These are phyloP conservation scores for Punica granatum DNA, from an alignment of 345 rosid genomes.

Conservation along the genomic window DNA sequence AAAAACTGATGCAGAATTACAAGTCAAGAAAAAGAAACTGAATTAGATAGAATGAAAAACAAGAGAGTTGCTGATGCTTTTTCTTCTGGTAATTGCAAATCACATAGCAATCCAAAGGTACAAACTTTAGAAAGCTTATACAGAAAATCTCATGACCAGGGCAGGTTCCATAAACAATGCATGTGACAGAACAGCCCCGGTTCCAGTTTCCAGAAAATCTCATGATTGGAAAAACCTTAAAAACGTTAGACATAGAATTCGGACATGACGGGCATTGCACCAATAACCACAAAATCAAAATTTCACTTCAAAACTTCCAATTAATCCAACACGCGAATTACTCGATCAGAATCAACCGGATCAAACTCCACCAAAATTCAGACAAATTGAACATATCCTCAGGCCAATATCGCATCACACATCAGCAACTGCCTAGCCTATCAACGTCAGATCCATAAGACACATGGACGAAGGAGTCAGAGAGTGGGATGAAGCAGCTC, in stretches of 20 bases:
- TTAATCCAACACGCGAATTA: background rate
- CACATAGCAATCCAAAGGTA: background rate
- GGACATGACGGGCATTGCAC: background rate
- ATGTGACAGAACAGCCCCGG: background rate
- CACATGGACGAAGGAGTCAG: background rate
- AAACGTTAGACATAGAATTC: too few species aligned
- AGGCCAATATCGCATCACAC: background rate
- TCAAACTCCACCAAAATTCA: background rate
- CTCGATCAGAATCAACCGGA: background rate
- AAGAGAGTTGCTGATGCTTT: background rate
- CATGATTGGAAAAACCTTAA: too few species aligned
- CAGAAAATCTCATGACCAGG: background rate
- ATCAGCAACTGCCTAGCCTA: background rate
- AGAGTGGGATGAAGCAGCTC: background rate
- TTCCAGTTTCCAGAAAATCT: too few species aligned
- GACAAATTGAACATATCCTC: background rate
- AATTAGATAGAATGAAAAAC: background rate
- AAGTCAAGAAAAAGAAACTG: background rate
- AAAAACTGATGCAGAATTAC: background rate
- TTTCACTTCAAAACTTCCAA: background rate
- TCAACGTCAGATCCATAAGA: background rate
- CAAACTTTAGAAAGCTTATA: background rate
- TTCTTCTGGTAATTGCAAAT: background rate
- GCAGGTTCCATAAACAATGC: background rate
- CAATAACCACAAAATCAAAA: background rate